Conservation (phyloP, 345 rosid genomes). For the Conringia planisiliqua region DNA sequence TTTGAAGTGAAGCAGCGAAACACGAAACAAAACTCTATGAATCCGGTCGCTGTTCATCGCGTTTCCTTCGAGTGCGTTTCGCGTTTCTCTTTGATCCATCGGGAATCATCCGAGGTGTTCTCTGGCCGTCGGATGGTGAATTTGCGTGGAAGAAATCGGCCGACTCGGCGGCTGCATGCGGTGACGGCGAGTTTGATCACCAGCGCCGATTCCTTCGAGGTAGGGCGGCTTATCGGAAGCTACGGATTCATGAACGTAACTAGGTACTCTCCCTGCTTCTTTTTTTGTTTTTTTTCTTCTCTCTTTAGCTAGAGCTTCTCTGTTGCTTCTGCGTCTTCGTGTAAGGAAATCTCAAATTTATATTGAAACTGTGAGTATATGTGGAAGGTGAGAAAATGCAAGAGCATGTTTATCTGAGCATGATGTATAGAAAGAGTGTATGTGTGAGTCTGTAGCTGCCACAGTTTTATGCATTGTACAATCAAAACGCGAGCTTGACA, state of each 20-base stretch:
- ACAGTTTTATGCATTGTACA: too few species aligned
- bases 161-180: conserved; percentile 29
- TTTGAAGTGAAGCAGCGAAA: neutral
- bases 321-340: neutral
- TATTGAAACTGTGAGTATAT: neutral
- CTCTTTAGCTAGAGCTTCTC: neutral
- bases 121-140: conserved; percentile 15
- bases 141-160: conserved; percentile 21
- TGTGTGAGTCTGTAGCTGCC: neutral
- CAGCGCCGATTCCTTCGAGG: conserved; percentile 76
- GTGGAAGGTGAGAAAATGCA: neutral
- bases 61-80: conserved; percentile 25
- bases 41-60: conserved; percentile 31
- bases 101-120: conserved; percentile 14
- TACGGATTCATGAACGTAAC: conserved; percentile 92
- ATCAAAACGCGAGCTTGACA: too few species aligned
- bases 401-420: too few species aligned
- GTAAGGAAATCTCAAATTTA: neutral
- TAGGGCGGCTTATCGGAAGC: conserved; percentile 84
- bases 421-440: too few species aligned
- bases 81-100: conserved; percentile 22
- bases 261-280: conserved; percentile 44
- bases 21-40: conserved; percentile 13
- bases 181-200: conserved; percentile 66
- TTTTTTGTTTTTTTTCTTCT: too few species aligned